Conservation (phyloP, 2,329 filamentous ascomycete genomes). For the Lizonia empirigonia region DNA sequence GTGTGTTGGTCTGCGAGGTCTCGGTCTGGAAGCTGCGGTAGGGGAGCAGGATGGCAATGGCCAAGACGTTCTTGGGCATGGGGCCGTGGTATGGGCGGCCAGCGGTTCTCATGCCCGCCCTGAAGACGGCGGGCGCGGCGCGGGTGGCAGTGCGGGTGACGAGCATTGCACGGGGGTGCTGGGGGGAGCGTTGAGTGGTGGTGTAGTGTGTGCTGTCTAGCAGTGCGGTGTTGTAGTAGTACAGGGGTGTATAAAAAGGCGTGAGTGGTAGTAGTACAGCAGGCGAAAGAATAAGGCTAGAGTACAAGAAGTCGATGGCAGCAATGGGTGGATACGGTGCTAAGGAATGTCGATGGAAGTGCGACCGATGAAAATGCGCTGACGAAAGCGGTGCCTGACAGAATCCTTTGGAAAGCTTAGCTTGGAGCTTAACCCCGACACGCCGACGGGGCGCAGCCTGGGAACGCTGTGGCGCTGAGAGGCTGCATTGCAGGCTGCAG, state of each 20-base stretch:
- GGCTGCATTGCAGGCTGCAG: too few species aligned
- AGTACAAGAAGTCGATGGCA: conserved; percentile 17
- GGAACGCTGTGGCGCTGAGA: too few species aligned
- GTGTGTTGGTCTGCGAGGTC: conserved; percentile 55
- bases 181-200: conserved; percentile 23
- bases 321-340: conserved; percentile 3
- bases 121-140: conserved; percentile 55
- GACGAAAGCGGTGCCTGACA: too few species aligned
- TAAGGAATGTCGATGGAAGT: conserved; percentile 17
- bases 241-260: neutral
- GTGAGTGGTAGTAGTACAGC: neutral
- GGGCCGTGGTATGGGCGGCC: conserved; percentile 47
- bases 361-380: conserved; percentile 22
- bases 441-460: too few species aligned
- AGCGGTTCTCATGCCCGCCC: conserved; percentile 51
- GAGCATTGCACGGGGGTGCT: conserved; percentile 55
- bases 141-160: conserved; percentile 52
- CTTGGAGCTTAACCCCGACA: neutral
- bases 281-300: conserved; percentile 9
- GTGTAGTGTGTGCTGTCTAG: too few species aligned
- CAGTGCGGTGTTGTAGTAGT: too few species aligned
- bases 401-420: too few species aligned
- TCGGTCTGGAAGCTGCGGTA: conserved; percentile 62
- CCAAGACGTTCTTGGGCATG: conserved; percentile 59
- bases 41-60: conserved; percentile 64